These are phyloP conservation scores for Protea cynaroides DNA, from an alignment of 164 flowering plant species.

Conservation along the genomic window DNA sequence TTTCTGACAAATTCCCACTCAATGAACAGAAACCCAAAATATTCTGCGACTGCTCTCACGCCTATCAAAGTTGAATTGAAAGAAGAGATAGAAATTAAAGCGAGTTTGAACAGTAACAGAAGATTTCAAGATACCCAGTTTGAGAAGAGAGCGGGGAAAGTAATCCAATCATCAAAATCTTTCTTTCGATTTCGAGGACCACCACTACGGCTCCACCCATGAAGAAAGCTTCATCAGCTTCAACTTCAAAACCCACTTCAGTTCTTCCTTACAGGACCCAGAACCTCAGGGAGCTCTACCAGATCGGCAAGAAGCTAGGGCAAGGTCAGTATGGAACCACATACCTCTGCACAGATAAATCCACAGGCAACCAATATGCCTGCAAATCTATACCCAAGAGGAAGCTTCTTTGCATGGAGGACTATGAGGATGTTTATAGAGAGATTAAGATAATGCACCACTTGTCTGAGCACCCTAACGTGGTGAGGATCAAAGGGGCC, in stretches of 20 bases:
- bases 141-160: neutral
- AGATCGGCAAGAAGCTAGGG: slow-evolving; percentile 71
- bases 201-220: slow-evolving; percentile 10
- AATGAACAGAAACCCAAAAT: too few species aligned
- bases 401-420: slow-evolving; percentile 68
- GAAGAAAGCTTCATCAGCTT: slow-evolving; percentile 19
- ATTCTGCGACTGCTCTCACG: too few species aligned
- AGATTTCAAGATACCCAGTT: neutral
- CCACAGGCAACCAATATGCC: slow-evolving; percentile 47
- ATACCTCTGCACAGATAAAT: slow-evolving; percentile 53
- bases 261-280: slow-evolving; percentile 72
- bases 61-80: too few species aligned
- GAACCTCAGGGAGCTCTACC: slow-evolving; percentile 54
- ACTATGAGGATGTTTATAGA: slow-evolving; percentile 83
- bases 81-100: too few species aligned
- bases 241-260: slow-evolving; percentile 25
- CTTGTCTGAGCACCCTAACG: slow-evolving; percentile 69
- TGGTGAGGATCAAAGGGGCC: slow-evolving; percentile 70
- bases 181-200: neutral
- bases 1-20: too few species aligned
- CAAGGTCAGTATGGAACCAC: slow-evolving; percentile 98
- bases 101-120: too few species aligned
- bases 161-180: neutral
- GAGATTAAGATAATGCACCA: slow-evolving; percentile 99
- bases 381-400: slow-evolving; percentile 90